A percentile compares a stretch with the other conserved stretches of the same genome.
Evolutionary conservation across 176 grass and related monocot species (phyloP).

Genomic region (Ensete glaucum): DNA sequence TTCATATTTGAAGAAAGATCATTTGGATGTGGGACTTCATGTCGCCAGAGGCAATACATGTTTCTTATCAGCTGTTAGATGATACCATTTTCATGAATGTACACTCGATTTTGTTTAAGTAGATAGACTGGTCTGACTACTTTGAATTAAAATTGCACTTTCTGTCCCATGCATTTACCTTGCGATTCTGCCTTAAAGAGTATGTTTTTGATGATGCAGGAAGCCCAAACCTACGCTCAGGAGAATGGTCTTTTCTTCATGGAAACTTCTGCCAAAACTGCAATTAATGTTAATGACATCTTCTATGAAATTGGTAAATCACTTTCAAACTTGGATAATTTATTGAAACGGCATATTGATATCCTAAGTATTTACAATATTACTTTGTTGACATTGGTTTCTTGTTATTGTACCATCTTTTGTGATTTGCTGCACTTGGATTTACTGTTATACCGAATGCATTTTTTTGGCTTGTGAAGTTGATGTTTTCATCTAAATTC

Average conservation of each 20-base stretch:
- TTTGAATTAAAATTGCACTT: background rate
- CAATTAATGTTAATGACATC: conserved; percentile 77
- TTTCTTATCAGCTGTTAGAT: too few species aligned
- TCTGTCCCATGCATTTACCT: background rate
- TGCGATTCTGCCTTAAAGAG: background rate
- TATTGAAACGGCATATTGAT: background rate
- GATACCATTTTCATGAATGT: too few species aligned
- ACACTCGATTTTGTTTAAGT: too few species aligned
- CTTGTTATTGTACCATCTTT: background rate
- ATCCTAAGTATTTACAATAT: too few species aligned
- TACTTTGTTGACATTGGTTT: background rate
- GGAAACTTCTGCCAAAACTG: conserved; percentile 93
- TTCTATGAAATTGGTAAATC: conserved; percentile 84
- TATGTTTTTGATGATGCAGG: conserved; percentile 29
- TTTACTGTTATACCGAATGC: background rate
- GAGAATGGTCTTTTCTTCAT: conserved; percentile 83
- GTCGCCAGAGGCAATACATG: too few species aligned
- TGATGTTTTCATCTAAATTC: too few species aligned
- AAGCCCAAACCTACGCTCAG: conserved; percentile 72
- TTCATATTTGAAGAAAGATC: too few species aligned
- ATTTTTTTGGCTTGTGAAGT: background rate
- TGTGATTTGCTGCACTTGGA: background rate
- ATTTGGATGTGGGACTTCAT: too few species aligned
- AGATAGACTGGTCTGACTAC: background rate
- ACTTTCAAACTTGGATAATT: background rate